These are phyloP conservation scores for Candida oleophila DNA, from an alignment of 805 yeast species.

Conservation along the genomic window DNA sequence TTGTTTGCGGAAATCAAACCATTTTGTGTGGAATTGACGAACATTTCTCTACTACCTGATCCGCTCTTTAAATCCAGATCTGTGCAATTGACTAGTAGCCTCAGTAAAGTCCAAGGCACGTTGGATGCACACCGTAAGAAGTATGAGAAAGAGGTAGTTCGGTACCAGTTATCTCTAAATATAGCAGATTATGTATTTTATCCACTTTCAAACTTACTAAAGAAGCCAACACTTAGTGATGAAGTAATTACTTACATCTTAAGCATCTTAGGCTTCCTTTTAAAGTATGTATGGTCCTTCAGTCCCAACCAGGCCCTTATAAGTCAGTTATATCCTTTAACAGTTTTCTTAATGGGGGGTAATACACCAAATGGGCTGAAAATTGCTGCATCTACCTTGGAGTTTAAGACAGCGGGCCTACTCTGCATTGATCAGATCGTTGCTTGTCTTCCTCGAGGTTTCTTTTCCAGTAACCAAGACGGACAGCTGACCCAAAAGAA, in stretches of 20 bases:
- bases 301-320: slow-evolving; percentile 20
- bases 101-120: slow-evolving; percentile 9
- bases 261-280: slow-evolving; percentile 27
- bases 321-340: slow-evolving; percentile 37
- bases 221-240: slow-evolving; percentile 23
- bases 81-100: slow-evolving; percentile 8
- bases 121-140: slow-evolving; percentile 14
- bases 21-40: slow-evolving; percentile 27
- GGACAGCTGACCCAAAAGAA: slow-evolving; percentile 13
- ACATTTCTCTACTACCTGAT: slow-evolving; percentile 16
- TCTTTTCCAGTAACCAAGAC: slow-evolving; percentile 9
- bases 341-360: slow-evolving; percentile 20
- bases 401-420: slow-evolving; percentile 17
- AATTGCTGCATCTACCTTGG: slow-evolving; percentile 1
- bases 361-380: slow-evolving; percentile 3
- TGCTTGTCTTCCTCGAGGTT: slow-evolving; percentile 17
- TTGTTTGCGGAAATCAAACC: slow-evolving; percentile 31
- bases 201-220: slow-evolving; percentile 34
- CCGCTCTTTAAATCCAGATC: slow-evolving; percentile 9
- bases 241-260: slow-evolving; percentile 21
- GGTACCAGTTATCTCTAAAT: slow-evolving; percentile 26
- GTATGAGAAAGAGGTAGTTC: background rate
- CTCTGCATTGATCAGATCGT: slow-evolving; percentile 15
- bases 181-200: slow-evolving; percentile 43
- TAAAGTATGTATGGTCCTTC: slow-evolving; percentile 29